These are phyloP conservation scores for Penicillium polonicum DNA, from an alignment of 2,329 filamentous ascomycete species.

Conservation along the genomic window DNA sequence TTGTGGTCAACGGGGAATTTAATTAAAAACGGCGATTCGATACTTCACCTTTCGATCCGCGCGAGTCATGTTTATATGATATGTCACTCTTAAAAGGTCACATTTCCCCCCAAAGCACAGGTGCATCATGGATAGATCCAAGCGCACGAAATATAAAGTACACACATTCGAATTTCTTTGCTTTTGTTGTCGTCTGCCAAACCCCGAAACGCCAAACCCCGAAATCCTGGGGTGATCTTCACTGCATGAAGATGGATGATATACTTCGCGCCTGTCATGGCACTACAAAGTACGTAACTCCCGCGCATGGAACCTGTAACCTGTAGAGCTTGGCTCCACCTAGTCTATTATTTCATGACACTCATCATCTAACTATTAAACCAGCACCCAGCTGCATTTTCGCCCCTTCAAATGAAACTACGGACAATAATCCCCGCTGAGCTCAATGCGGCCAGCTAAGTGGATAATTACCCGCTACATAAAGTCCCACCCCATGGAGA, in stretches of 20 bases:
- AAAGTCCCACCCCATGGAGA: background rate
- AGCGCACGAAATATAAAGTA: background rate
- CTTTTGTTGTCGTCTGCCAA: background rate
- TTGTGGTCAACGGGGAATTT: background rate
- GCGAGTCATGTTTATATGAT: background rate
- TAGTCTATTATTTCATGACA: background rate
- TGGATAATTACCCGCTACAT: background rate
- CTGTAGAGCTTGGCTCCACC: background rate
- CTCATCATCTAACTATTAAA: background rate
- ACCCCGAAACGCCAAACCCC: background rate
- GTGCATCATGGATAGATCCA: background rate
- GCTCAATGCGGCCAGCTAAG: background rate
- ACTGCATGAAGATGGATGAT: background rate
- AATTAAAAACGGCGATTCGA: slow-evolving; percentile 6
- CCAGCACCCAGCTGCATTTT: background rate
- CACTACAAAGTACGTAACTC: no score
- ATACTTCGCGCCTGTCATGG: background rate
- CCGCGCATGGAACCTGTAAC: background rate
- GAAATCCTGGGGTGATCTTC: background rate
- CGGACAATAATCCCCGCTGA: background rate
- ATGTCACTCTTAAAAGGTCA: background rate
- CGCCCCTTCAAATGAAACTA: background rate
- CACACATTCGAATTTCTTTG: background rate
- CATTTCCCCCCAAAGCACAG: background rate
- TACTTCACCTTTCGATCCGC: background rate